Percentiles rank a stretch among this genome's conserved stretches.
Evolutionary conservation across 129 eudicot species (phyloP).

Genomic region (Chrysanthemum seticuspe): DNA sequence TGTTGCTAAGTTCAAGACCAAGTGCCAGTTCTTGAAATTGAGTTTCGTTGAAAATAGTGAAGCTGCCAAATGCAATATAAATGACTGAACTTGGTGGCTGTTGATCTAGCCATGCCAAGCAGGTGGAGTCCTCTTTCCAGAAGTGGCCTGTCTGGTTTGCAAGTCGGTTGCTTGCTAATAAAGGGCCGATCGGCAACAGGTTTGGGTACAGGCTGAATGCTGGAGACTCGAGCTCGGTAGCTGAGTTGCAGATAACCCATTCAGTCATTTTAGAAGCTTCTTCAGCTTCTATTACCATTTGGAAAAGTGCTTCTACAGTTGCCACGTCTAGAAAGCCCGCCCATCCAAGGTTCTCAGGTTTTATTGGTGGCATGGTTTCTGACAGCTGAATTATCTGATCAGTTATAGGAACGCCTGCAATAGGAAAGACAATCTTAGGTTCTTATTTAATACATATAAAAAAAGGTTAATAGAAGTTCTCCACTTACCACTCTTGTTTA

Average conservation of each 20-base stretch:
- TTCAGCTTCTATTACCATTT: neutral
- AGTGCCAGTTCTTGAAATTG: slow-evolving; percentile 59
- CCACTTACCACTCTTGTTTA: slow-evolving; percentile 46
- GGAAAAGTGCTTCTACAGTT: slow-evolving; percentile 18
- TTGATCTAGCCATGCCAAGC: slow-evolving; percentile 60
- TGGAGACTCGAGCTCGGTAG: slow-evolving; percentile 39
- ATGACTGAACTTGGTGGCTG: slow-evolving; percentile 42
- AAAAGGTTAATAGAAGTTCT: neutral
- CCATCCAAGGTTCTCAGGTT: slow-evolving; percentile 37
- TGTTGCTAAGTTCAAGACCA: slow-evolving; percentile 50
- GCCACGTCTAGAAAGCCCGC: slow-evolving; percentile 18
- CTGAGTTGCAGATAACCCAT: slow-evolving; percentile 43
- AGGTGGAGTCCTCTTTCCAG: slow-evolving; percentile 44
- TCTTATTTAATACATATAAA: neutral
- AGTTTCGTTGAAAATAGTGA: slow-evolving; percentile 37
- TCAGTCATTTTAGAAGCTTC: slow-evolving; percentile 25
- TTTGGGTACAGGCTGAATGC: slow-evolving; percentile 24
- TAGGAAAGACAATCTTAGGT: neutral
- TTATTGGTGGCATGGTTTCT: slow-evolving; percentile 44
- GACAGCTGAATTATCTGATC: slow-evolving; percentile 40
- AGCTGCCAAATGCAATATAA: slow-evolving; percentile 65
- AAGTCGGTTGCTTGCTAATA: slow-evolving; percentile 43
- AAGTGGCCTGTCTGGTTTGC: slow-evolving; percentile 41
- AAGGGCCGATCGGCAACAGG: slow-evolving; percentile 44
- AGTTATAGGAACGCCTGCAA: slow-evolving; percentile 35